These are phyloP conservation scores for Hypoxylon sp. DNA, from an alignment of 2,329 filamentous ascomycete genomes.

Conservation along the genomic window DNA sequence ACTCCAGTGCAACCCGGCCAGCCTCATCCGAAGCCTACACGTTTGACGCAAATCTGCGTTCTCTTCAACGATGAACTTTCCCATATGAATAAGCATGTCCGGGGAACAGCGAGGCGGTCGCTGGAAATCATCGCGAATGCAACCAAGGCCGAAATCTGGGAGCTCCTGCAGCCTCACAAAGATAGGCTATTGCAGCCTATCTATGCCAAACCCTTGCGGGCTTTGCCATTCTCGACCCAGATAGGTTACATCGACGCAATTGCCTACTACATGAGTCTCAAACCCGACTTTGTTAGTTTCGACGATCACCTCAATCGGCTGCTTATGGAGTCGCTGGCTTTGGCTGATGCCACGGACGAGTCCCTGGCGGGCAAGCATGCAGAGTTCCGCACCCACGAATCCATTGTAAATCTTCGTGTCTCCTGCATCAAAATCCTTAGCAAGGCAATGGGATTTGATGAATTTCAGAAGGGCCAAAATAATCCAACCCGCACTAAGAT, in stretches of 20 bases:
- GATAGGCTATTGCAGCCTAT: conserved; percentile 90
- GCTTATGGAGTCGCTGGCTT: conserved; percentile 89
- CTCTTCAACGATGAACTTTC: conserved; percentile 88
- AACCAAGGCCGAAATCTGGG: conserved; percentile 80
- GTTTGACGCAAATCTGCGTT: conserved; percentile 79
- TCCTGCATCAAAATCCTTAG: conserved; percentile 93
- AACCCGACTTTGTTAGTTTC: conserved; percentile 88
- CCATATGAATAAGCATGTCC: conserved; percentile 95
- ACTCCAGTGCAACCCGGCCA: conserved; percentile 52
- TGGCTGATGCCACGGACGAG: conserved; percentile 95
- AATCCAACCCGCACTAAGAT: conserved; percentile 75
- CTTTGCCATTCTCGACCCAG: conserved; percentile 91
- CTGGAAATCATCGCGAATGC: conserved; percentile 84
- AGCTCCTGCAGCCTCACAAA: conserved; percentile 88
- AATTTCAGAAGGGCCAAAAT: conserved; percentile 80
- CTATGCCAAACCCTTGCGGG: conserved; percentile 92
- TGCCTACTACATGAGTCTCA: conserved; percentile 90
- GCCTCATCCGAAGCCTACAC: conserved; percentile 60
- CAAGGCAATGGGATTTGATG: conserved; percentile 90
- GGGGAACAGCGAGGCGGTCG: conserved; percentile 83
- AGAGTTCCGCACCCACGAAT: conserved; percentile 94
- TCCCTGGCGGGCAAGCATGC: conserved; percentile 89
- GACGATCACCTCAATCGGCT: conserved; percentile 91
- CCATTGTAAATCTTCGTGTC: conserved; percentile 89
- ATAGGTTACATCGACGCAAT: conserved; percentile 99